A percentile compares a stretch with the other conserved stretches of the same genome.
Conservation (phyloP, 2,329 filamentous ascomycete genomes). For the Fusarium scirpi region DNA sequence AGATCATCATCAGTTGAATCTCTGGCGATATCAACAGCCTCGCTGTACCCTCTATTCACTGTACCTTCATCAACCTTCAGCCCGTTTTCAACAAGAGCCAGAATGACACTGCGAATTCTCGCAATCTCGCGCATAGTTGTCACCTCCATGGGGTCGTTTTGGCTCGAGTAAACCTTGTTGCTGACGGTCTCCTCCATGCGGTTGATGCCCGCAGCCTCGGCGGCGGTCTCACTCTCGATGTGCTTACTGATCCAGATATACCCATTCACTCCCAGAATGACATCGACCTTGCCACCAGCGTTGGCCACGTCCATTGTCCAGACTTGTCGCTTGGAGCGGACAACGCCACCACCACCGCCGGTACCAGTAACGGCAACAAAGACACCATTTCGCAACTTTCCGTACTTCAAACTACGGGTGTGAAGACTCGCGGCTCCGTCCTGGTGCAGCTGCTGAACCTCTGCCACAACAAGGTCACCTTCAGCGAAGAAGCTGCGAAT, state of each 20-base stretch:
- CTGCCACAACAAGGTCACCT: slow-evolving; percentile 91
- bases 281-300: slow-evolving; percentile 77
- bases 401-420: slow-evolving; percentile 91
- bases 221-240: slow-evolving; percentile 68
- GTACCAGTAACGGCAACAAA: slow-evolving; percentile 86
- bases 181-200: slow-evolving; percentile 89
- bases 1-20: slow-evolving; percentile 69
- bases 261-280: slow-evolving; percentile 93
- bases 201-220: slow-evolving; percentile 73
- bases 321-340: slow-evolving; percentile 84
- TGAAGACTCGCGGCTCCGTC: slow-evolving; percentile 91
- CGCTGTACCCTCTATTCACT: slow-evolving; percentile 84
- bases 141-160: slow-evolving; percentile 86
- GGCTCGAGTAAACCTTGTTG: slow-evolving; percentile 89
- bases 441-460: slow-evolving; percentile 89
- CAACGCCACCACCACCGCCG: slow-evolving; percentile 88
- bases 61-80: slow-evolving; percentile 91
- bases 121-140: slow-evolving; percentile 90
- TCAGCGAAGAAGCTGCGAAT: slow-evolving; percentile 98
- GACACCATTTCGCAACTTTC: slow-evolving; percentile 92
- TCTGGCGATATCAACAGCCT: slow-evolving; percentile 79
- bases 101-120: slow-evolving; percentile 82
- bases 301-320: slow-evolving; percentile 78
- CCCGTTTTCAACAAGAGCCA: slow-evolving; percentile 83
- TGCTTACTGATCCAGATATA: slow-evolving; percentile 97